Evolutionary conservation across 2,329 filamentous ascomycete species (phyloP).

Genomic region (Pyrenophora seminiperda): DNA sequence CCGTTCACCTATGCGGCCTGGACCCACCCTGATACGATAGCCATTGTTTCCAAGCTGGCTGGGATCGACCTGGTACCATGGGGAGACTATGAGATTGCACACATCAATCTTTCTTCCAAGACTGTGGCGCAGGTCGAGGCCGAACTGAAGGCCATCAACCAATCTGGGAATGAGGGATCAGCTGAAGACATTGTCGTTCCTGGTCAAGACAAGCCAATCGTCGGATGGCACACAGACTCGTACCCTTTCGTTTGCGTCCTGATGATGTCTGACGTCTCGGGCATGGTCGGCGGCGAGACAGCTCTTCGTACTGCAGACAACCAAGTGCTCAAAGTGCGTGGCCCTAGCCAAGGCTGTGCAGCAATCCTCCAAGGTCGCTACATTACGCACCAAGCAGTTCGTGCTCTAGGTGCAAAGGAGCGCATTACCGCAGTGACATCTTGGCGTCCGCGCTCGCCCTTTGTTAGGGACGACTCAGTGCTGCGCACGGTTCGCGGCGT

Average conservation of each 20-base stretch:
- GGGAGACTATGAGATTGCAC: conserved; percentile 63
- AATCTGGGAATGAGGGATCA: conserved; percentile 42
- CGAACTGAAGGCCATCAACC: conserved; percentile 48
- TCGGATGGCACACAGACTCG: conserved; percentile 68
- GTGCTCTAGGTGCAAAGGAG: conserved; percentile 63
- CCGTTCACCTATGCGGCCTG: conserved; percentile 69
- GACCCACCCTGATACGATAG: conserved; percentile 61
- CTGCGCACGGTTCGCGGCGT: conserved; percentile 65
- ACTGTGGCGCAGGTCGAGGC: conserved; percentile 54
- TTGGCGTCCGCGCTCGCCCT: conserved; percentile 64
- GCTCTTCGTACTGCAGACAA: conserved; percentile 61
- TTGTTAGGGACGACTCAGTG: conserved; percentile 63
- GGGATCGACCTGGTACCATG: conserved; percentile 63
- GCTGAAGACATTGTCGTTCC: conserved; percentile 25
- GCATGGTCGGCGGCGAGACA: conserved; percentile 69
- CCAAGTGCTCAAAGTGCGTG: conserved; percentile 62
- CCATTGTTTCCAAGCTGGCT: conserved; percentile 61
- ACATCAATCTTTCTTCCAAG: conserved; percentile 62
- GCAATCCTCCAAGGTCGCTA: conserved; percentile 71
- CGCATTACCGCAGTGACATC: conserved; percentile 70
- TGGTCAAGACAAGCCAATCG: conserved; percentile 60
- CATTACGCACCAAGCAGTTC: conserved; percentile 67
- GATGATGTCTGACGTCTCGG: conserved; percentile 70
- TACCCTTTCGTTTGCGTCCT: conserved; percentile 73
- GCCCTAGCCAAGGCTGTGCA: conserved; percentile 65